These are phyloP conservation scores for Linnemannia schmuckeri DNA, from an alignment of 192 early-diverging fungal genomes.

Conservation along the genomic window DNA sequence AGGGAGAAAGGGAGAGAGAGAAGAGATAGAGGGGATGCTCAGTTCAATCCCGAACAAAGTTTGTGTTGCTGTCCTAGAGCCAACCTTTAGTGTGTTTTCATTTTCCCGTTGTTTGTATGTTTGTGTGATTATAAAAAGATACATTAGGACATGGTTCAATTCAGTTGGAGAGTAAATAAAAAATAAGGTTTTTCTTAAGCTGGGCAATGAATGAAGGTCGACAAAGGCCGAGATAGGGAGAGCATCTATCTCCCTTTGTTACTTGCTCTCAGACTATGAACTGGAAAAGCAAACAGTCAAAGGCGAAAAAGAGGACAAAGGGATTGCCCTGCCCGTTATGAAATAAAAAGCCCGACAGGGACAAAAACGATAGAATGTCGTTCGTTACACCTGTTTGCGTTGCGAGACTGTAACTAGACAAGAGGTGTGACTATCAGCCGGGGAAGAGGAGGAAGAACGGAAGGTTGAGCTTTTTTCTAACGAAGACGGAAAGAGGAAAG, in stretches of 20 bases:
- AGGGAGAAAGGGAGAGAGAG: not conserved
- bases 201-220: constrained; percentile 1
- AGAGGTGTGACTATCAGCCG: not conserved
- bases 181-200: not conserved
- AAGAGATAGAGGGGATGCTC: not conserved
- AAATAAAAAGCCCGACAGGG: not conserved
- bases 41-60: constrained; percentile 4
- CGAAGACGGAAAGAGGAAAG: not conserved
- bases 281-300: not conserved
- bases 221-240: not conserved
- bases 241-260: not conserved
- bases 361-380: not conserved
- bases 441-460: too few relatives aligned
- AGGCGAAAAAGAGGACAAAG: not conserved
- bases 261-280: not conserved
- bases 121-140: not conserved
- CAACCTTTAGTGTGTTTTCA: not conserved
- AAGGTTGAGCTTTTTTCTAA: too few relatives aligned
- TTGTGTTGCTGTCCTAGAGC: not conserved
- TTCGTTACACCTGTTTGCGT: constrained; percentile 4
- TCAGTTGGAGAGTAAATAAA: not conserved
- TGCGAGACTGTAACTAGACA: not conserved
- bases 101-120: constrained; percentile 25
- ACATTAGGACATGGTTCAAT: not conserved
- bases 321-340: not conserved